Evolutionary conservation across 495 filamentous ascomycete species (phyloP).

Genomic region (Elasticomyces elasticus): DNA sequence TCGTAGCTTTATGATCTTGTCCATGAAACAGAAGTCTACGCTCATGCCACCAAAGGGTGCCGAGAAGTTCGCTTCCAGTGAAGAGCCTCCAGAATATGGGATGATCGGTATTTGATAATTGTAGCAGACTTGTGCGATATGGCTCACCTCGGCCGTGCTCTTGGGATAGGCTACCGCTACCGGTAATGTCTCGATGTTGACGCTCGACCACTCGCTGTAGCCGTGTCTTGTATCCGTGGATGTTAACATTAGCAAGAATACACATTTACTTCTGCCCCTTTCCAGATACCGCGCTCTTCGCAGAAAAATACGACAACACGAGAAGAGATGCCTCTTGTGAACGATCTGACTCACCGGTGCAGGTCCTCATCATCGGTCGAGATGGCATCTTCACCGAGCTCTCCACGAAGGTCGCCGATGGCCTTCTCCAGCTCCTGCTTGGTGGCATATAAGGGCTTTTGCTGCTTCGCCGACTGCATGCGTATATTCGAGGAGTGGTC

Average conservation of each 20-base stretch:
- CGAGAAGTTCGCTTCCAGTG: slow-evolving; percentile 81
- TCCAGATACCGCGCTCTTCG: no score
- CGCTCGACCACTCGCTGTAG: slow-evolving; percentile 81
- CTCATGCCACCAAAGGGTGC: slow-evolving; percentile 76
- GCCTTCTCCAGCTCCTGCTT: slow-evolving; percentile 34
- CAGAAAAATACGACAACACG: no score
- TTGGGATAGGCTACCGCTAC: slow-evolving; percentile 50
- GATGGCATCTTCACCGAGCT: slow-evolving; percentile 55
- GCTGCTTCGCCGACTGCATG: background rate
- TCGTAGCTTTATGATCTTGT: slow-evolving; percentile 67
- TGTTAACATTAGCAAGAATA: no score
- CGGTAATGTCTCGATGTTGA: slow-evolving; percentile 51
- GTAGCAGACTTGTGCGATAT: slow-evolving; percentile 70
- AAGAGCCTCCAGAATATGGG: slow-evolving; percentile 78
- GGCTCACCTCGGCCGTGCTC: slow-evolving; percentile 60
- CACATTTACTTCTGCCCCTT: no score
- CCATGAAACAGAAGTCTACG: slow-evolving; percentile 83
- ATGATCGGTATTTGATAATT: slow-evolving; percentile 78
- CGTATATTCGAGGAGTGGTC: slow-evolving; percentile 8
- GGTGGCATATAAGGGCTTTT: slow-evolving; percentile 25
- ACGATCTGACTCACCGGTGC: no score
- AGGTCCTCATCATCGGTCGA: slow-evolving; percentile 78
- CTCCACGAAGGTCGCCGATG: slow-evolving; percentile 27
- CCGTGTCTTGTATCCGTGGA: no score
- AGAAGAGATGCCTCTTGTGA: no score